Evolutionary conservation across 192 early-diverging fungal species (phyloP).

Genomic region (Entophlyctis helioformis): DNA sequence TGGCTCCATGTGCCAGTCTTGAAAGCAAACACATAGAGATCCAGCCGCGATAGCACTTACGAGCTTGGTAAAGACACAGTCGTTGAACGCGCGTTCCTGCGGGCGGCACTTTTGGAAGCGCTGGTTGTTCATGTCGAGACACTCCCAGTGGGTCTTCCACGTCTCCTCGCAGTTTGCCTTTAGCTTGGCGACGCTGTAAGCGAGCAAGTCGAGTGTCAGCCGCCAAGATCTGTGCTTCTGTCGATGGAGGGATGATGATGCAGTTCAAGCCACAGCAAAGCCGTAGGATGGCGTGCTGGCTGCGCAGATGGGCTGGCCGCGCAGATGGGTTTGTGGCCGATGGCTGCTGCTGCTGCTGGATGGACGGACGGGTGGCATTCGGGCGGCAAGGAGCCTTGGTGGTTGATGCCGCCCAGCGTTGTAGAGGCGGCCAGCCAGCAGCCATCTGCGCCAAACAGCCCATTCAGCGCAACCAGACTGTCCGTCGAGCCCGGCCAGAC

Average conservation of each 20-base stretch:
- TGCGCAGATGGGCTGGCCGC: no score
- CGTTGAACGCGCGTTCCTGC: slow-evolving; percentile 69
- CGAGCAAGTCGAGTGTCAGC: no score
- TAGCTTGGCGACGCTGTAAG: slow-evolving; percentile 65
- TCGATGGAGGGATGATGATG: no score
- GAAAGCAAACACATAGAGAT: neutral
- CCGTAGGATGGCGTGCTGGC: no score
- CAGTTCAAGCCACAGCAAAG: no score
- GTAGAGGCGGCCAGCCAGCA: neutral
- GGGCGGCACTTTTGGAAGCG: slow-evolving; percentile 66
- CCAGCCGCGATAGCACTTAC: slow-evolving; percentile 28
- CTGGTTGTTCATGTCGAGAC: slow-evolving; percentile 88
- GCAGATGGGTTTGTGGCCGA: no score
- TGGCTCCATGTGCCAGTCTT: neutral
- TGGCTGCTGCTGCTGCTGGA: no score
- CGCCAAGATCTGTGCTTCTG: no score
- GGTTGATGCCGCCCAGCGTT: neutral
- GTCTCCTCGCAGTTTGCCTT: slow-evolving; percentile 78
- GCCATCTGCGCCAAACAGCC: neutral
- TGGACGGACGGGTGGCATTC: no score
- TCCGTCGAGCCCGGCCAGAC: neutral
- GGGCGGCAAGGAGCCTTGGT: neutral
- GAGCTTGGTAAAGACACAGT: slow-evolving; percentile 79
- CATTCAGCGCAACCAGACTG: neutral
- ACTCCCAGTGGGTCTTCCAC: slow-evolving; percentile 84